phyloP scores from a whole-genome alignment of 805 yeast genomes.

The Lipomyces orientalis region DNA sequence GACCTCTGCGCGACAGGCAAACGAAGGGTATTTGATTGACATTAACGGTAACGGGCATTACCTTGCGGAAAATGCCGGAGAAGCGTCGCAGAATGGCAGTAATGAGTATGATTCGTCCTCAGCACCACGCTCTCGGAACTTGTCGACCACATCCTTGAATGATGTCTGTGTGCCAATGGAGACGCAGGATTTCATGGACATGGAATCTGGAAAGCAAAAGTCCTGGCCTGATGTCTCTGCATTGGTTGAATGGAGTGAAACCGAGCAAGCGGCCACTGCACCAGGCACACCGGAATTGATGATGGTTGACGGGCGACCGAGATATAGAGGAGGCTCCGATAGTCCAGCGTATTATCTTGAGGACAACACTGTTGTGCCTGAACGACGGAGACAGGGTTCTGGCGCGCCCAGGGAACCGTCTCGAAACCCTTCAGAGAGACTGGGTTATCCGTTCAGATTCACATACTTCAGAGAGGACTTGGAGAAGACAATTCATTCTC shows the following conservation, averaged over 20 bases:
- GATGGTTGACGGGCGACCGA: slow-evolving; percentile 63
- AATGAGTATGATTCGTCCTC: slow-evolving; percentile 13
- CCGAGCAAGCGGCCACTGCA: slow-evolving; percentile 62
- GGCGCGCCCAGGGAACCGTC: slow-evolving; percentile 48
- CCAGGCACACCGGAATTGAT: slow-evolving; percentile 61
- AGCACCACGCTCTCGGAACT: slow-evolving; percentile 22
- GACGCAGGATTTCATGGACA: slow-evolving; percentile 38
- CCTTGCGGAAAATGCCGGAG: neutral
- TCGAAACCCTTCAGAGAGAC: slow-evolving; percentile 48
- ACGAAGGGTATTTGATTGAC: slow-evolving; percentile 10
- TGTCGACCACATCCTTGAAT: slow-evolving; percentile 65
- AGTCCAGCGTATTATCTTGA: slow-evolving; percentile 29
- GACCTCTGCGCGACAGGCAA: slow-evolving; percentile 7
- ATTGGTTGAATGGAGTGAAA: slow-evolving; percentile 74
- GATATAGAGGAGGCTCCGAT: slow-evolving; percentile 55
- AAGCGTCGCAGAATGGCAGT: neutral
- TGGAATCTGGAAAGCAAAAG: slow-evolving; percentile 42
- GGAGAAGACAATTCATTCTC: slow-evolving; percentile 87
- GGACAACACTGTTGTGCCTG: slow-evolving; percentile 30
- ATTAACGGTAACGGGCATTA: neutral
- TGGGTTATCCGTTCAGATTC: slow-evolving; percentile 55
- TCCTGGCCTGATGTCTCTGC: slow-evolving; percentile 86
- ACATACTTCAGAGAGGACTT: slow-evolving; percentile 89
- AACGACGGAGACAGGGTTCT: slow-evolving; percentile 24
- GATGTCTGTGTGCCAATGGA: slow-evolving; percentile 93